A percentile compares a stretch with the other conserved stretches of the same genome.
Conservation (phyloP, 192 early-diverging fungal genomes). For the Dissophora globulifera region DNA sequence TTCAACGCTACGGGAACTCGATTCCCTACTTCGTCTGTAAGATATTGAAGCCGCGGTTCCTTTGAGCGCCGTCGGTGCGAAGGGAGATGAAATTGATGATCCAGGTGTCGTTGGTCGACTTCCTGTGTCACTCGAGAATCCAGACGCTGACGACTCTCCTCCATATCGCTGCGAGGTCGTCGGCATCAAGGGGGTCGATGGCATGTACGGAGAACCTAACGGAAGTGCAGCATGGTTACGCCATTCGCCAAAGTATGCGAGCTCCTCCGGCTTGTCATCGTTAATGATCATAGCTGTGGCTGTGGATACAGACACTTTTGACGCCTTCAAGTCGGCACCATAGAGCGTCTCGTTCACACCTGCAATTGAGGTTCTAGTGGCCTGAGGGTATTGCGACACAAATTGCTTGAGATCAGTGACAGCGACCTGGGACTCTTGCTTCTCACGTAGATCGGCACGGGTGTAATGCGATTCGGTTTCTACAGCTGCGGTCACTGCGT, state of each 20-base stretch:
- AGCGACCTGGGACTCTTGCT: conserved; percentile 15
- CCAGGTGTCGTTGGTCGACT: conserved; percentile 35
- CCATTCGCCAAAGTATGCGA: conserved; percentile 33
- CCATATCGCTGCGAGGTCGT: conserved; percentile 8
- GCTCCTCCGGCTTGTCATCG: conserved; percentile 26
- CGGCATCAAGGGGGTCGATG: conserved; percentile 19
- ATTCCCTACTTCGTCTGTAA: no score
- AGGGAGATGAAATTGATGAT: conserved; percentile 16
- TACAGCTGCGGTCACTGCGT: background rate
- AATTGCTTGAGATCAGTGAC: conserved; percentile 20
- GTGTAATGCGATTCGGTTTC: conserved; percentile 4
- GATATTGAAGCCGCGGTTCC: conserved; percentile 3
- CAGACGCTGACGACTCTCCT: conserved; percentile 12
- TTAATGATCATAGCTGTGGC: background rate
- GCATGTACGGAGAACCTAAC: conserved; percentile 34
- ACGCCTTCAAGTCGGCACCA: conserved; percentile 11
- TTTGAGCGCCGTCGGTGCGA: conserved; percentile 19
- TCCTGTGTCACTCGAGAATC: conserved; percentile 24
- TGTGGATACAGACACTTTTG: no score
- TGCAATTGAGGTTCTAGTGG: conserved; percentile 15
- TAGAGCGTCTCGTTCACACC: conserved; percentile 8
- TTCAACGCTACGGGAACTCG: background rate
- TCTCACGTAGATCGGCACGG: conserved; percentile 12
- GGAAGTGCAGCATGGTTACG: conserved; percentile 17
- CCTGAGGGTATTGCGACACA: conserved; percentile 23